phyloP scores from a whole-genome alignment of 2,329 filamentous ascomycete genomes.

The Fusarium irregulare region DNA sequence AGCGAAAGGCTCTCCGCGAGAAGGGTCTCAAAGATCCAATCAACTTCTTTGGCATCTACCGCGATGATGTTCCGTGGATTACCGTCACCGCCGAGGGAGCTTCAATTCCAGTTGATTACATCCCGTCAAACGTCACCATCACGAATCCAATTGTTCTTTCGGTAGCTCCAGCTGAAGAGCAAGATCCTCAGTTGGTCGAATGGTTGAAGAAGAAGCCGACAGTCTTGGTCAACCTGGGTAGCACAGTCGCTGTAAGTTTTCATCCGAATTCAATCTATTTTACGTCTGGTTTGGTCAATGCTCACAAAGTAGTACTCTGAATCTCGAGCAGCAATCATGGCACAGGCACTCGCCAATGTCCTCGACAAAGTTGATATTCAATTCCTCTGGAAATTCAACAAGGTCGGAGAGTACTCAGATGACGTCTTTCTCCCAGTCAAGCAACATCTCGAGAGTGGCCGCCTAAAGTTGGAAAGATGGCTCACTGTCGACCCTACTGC shows the following conservation, averaged over 20 bases:
- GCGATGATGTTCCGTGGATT: slow-evolving; percentile 47
- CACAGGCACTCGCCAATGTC: neutral
- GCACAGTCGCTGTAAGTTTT: slow-evolving; percentile 34
- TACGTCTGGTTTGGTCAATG: fast-evolving
- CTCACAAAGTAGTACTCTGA: slow-evolving; percentile 4
- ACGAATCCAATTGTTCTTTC: slow-evolving; percentile 60
- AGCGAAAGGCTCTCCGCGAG: slow-evolving; percentile 37
- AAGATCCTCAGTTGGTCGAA: slow-evolving; percentile 55
- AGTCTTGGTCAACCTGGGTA: slow-evolving; percentile 62
- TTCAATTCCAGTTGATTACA: slow-evolving; percentile 2
- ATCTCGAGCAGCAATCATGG: neutral
- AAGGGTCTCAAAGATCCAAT: slow-evolving; percentile 39
- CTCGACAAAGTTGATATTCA: slow-evolving; percentile 35
- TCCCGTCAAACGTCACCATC: slow-evolving; percentile 41
- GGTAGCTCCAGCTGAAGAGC: slow-evolving; percentile 49
- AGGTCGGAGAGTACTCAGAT: slow-evolving; percentile 13
- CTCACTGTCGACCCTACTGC: slow-evolving; percentile 47
- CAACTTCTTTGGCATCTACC: slow-evolving; percentile 41
- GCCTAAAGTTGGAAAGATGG: slow-evolving; percentile 44
- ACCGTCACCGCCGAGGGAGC: slow-evolving; percentile 44
- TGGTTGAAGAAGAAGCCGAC: slow-evolving; percentile 59
- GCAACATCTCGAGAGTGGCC: slow-evolving; percentile 19
- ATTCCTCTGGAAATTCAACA: slow-evolving; percentile 49
- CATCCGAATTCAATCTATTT: too few relatives aligned
- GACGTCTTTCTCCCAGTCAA: slow-evolving; percentile 18